Evolutionary conservation across 148 eudicot genomes (phyloP).

Genomic region (Cornus kousa): DNA sequence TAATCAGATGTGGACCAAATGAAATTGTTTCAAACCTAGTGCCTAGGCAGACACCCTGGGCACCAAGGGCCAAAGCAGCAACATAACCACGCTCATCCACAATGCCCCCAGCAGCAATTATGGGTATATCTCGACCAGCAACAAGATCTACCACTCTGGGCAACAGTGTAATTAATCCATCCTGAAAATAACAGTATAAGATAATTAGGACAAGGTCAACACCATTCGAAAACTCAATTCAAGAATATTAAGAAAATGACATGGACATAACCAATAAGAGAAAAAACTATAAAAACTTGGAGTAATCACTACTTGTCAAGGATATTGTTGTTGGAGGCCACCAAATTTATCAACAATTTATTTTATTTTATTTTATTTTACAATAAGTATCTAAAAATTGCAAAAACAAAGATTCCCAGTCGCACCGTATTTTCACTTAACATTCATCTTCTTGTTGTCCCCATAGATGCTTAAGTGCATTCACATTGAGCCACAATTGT

Average conservation of each 20-base stretch:
- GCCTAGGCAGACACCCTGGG: conserved; percentile 79
- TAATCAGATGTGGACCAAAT: not conserved
- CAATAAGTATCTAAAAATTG: too few relatives aligned
- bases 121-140: conserved; percentile 54
- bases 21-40: conserved; percentile 54
- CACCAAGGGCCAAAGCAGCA: conserved; percentile 94
- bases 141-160: conserved; percentile 81
- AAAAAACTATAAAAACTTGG: too few relatives aligned
- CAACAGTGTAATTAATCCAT: conserved; percentile 62
- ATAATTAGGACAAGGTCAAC: not conserved
- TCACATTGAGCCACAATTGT: too few relatives aligned
- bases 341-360: not conserved
- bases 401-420: too few relatives aligned
- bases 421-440: too few relatives aligned
- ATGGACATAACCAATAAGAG: not conserved
- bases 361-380: too few relatives aligned
- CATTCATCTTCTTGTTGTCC: too few relatives aligned
- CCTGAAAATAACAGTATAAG: conserved; percentile 37
- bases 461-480: too few relatives aligned
- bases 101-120: conserved; percentile 96
- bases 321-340: not conserved
- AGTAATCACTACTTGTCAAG: not conserved
- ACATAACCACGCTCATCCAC: conserved; percentile 91
- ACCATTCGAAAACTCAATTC: too few relatives aligned
- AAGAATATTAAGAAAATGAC: not conserved